Evolutionary conservation across 345 rosid genomes (phyloP), one percentile per base, ranked within the genome.

Genomic region (Arabis alpina): DNA sequence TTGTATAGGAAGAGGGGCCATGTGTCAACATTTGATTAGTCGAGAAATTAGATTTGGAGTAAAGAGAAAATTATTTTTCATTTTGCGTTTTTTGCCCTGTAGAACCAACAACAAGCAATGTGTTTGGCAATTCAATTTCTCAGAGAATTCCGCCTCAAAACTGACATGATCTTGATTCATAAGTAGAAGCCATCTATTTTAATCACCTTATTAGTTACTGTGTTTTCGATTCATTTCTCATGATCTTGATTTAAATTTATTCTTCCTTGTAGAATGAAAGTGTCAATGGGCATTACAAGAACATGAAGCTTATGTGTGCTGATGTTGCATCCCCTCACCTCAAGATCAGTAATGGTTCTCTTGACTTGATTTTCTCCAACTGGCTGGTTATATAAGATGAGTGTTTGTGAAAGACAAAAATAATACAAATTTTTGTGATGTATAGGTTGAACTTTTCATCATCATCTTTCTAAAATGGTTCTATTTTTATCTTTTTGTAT

Each of bases 281-380:
- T 69, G 68, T 81, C 24, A 94, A 89, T 51, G 96, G 96, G 19
- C 97, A 92, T 58, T 76, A 81, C 77, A 83, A 92, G 80, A 94
- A 92, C 76, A 86, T 83, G 68, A 86, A 88, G 81, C 89, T 94
- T 75, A 77, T 87, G 75, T 90, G 97, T 41, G 92, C 96, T 4
- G 99, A 92, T 61, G 96, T 87, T 59, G 89, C 98, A 42, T 92
- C 98, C 28, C 89, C 86, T 4, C 87, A 84, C 51, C 61, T 95
- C 69, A 72, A 77, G n/a, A 67, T 95, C 62, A 28, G 89, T 23
- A 90, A 89, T 58, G 92, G 69, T 69, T 89, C 97, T 10, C 62
- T 92, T 59, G 97, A 92, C 77, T 75, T 95, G 80, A 84, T 95
- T 8, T 92, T 95, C 73, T 95, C 99, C 15, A 92, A 95, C 79